Evolutionary conservation across 192 early-diverging fungal genomes (phyloP).

Genomic region (Coemansia sp.): DNA sequence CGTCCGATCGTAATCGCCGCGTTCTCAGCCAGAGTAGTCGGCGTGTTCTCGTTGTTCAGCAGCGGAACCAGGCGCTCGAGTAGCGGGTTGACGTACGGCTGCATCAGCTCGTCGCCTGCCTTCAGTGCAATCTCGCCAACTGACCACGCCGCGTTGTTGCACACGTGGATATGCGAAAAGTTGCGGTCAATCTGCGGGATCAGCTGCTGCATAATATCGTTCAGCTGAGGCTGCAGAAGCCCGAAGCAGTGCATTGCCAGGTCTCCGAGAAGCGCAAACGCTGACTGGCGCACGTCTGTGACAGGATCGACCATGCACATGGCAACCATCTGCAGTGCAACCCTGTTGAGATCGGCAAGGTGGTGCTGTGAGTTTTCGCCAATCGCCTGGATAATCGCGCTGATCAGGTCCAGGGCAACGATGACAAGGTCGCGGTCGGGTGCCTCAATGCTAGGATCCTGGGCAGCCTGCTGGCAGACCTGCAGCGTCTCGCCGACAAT

Average conservation of each 20-base stretch:
- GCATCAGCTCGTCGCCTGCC: constrained; percentile 67
- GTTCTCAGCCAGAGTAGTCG: constrained; percentile 86
- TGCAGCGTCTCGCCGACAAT: constrained; percentile 82
- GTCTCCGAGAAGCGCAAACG: constrained; percentile 96
- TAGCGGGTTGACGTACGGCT: constrained; percentile 74
- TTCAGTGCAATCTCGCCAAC: constrained; percentile 95
- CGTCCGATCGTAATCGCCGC: constrained; percentile 97
- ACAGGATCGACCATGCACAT: constrained; percentile 74
- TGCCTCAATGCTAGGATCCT: constrained; percentile 50
- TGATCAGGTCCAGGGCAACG: constrained; percentile 92
- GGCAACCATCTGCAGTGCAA: constrained; percentile 74
- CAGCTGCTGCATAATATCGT: constrained; percentile 76
- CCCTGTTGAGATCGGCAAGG: constrained; percentile 67
- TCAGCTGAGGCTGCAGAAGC: constrained; percentile 77
- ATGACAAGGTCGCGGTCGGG: constrained; percentile 98
- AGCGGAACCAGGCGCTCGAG: constrained; percentile 84
- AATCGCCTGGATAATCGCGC: constrained; percentile 91
- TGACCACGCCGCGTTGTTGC: constrained; percentile 99
- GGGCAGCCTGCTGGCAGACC: constrained; percentile 56
- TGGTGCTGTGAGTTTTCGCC: constrained; percentile 71
- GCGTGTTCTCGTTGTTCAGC: constrained; percentile 65
- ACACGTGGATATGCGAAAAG: constrained; percentile 67
- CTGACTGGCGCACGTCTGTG: constrained; percentile 88
- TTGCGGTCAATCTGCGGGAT: constrained; percentile 69
- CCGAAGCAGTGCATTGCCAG: constrained; percentile 88